These are phyloP conservation scores for Bjerkandera adusta DNA, from an alignment of 1,284 basidiomycete species.

Conservation along the genomic window DNA sequence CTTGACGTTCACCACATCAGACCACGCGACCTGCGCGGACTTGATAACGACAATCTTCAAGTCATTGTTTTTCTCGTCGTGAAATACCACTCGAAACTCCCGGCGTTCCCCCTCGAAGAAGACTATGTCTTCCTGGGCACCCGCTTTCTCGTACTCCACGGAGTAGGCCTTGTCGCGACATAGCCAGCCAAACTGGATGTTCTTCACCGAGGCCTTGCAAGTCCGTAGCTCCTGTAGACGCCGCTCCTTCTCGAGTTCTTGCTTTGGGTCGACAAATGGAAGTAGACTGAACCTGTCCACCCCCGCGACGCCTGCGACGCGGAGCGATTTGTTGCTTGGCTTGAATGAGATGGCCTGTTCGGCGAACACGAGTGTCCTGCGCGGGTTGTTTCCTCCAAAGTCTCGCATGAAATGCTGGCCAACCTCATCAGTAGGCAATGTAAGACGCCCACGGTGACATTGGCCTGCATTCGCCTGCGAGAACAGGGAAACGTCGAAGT, in stretches of 20 bases:
- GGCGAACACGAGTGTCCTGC: slow-evolving; percentile 28
- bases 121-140: slow-evolving; percentile 23
- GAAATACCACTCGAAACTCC: slow-evolving; percentile 42
- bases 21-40: slow-evolving; percentile 39
- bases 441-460: slow-evolving; percentile 42
- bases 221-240: slow-evolving; percentile 29
- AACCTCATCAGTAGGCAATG: slow-evolving; percentile 40
- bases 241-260: slow-evolving; percentile 26
- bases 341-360: slow-evolving; percentile 34
- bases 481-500: slow-evolving; percentile 49
- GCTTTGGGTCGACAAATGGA: slow-evolving; percentile 45
- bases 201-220: slow-evolving; percentile 29
- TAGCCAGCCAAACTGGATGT: slow-evolving; percentile 51
- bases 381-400: slow-evolving; percentile 32
- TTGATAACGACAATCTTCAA: slow-evolving; percentile 38
- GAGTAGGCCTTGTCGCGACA: slow-evolving; percentile 54
- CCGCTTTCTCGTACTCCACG: slow-evolving; percentile 47
- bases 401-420: slow-evolving; percentile 42
- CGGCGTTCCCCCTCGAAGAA: slow-evolving; percentile 42
- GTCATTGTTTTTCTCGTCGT: slow-evolving; percentile 23
- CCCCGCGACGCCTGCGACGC: slow-evolving; percentile 31
- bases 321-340: slow-evolving; percentile 32
- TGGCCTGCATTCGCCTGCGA: slow-evolving; percentile 27
- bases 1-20: slow-evolving; percentile 31
- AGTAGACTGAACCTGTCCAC: slow-evolving; percentile 39